Conservation (phyloP, 2,329 filamentous ascomycete species). For the Juglanconis juglandina region DNA sequence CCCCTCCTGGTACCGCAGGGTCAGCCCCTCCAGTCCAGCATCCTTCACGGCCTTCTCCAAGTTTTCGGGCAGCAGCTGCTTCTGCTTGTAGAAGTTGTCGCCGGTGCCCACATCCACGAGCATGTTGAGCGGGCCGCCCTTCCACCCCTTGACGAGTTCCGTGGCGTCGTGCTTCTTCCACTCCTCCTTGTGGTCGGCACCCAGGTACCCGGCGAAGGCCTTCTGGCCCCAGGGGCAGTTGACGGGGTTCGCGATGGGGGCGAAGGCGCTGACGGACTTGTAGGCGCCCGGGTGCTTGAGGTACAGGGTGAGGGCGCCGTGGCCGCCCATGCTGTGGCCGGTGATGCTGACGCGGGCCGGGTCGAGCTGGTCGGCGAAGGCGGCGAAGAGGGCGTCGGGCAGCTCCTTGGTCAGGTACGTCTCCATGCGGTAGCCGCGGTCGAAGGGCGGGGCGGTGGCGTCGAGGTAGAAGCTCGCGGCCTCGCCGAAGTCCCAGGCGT, state of each 20-base stretch:
- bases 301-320: constrained; percentile 89
- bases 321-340: constrained; percentile 95
- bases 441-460: constrained; percentile 72
- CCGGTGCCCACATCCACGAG: constrained; percentile 91
- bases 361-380: constrained; percentile 70
- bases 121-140: constrained; percentile 61
- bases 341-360: constrained; percentile 71
- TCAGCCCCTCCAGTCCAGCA: constrained; percentile 68
- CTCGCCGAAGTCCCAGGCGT: constrained; percentile 85
- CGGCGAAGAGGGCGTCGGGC: constrained; percentile 69
- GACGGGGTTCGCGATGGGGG: constrained; percentile 82
- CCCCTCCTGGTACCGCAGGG: constrained; percentile 79
- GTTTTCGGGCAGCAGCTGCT: constrained; percentile 91
- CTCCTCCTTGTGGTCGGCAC: constrained; percentile 61
- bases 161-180: constrained; percentile 93
- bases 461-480: constrained; percentile 95
- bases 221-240: constrained; percentile 93
- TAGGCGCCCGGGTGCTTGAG: constrained; percentile 89
- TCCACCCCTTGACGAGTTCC: constrained; percentile 77
- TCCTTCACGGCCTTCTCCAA: constrained; percentile 76
- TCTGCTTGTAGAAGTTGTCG: constrained; percentile 95
- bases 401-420: constrained; percentile 86
- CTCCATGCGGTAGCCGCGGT: constrained; percentile 87
- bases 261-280: constrained; percentile 84
- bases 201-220: constrained; percentile 89